Evolutionary conservation across 2,329 filamentous ascomycete genomes (phyloP), one percentile per base, ranked within the genome.

Genomic region (Sporothrix variecibatus): DNA sequence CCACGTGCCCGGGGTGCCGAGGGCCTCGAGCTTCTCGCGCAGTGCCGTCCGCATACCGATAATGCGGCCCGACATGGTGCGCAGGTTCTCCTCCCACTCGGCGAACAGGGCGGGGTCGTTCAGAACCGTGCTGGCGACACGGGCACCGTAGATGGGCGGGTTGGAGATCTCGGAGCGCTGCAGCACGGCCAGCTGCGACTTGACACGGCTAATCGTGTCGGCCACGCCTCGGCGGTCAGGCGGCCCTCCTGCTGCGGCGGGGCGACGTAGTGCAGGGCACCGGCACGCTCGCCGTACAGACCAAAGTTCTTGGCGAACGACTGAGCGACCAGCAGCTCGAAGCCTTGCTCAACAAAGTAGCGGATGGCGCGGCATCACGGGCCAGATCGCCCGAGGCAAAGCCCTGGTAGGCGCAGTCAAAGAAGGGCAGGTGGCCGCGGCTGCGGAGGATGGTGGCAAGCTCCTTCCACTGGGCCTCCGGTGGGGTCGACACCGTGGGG

Each of bases 301-400:
- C 96, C 96, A 82, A 98, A 97, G 84, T 97, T 97, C 91, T 98
- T 98, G 82, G 95, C 95, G 83, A 98, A 98, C 76, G 92, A 95
- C 87, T 98, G 95, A 76, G 93, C 93, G 75, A 98, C 89, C 77
- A 94, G 90, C 71, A 97, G 90, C 84, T 94, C 92, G 83, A 97
- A 96, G 77, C 95, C 95, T 82, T 97, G 92, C 81, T 95, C 92
- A 79, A 97, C 87, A 81, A 99, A 99, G 87, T 97, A 93, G 78
- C 94, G 93, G 78, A 99, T 92, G n/a, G 96, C 94, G 86, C 92
- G 77, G 93, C 94, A 82, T 99, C 96, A 75, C 91, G 90, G 78
- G 88, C 87, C 26, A 98, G 89, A 82, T 97, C 91, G 75, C 96
- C 96, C 0, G 96, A 97, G 2, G 96, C 96, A 82, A 99, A 99